Evolutionary conservation across 1,284 basidiomycete species (phyloP), one percentile per base, ranked within the genome.

Genomic region (Cryptococcus deneoformans): DNA sequence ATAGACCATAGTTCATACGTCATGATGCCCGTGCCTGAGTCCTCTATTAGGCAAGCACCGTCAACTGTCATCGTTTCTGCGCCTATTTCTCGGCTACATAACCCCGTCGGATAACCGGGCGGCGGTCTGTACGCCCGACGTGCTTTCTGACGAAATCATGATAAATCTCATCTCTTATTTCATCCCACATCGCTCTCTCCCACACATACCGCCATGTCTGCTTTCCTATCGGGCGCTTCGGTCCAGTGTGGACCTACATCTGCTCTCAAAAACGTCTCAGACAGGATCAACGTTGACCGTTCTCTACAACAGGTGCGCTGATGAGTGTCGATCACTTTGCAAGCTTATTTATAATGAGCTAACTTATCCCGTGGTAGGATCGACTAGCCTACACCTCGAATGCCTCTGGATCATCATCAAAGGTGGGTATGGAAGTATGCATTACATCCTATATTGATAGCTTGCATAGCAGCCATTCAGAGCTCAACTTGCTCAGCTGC

Each of bases 221-320:
- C 63, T 16, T 75, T 74, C 57, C 50, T 75, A 3, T 61, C 62
- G 5, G 73, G 71, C 14, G 67, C 64, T 3, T 69, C 57, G 1
- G 65, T 68, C 9, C 70, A 73, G 10, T 74, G 73, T 56, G 72
- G 72, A 0, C 73, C 73, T 6, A 58, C 59, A 6, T 69, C 63
- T 49, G 70, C 67, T 2, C 60, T 76, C 44, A 72, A 29, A 29
- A 29, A 67, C 52, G 70, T 75, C 8, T 60, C 63, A 16, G 58
- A 60, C 8, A 61, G 66, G 47, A 55, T 76, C n/a, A 72, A 75
- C 37, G 60, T 64, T 46, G 74, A 76, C 63, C 52, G 58, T 14
- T 69, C 69, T 5, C 56, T 73, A 3, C 67, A 71, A 50, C 71
- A 71, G 49, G 73, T 76, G 44, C 50, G 70, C 58, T 29, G 1